Evolutionary conservation across 2,329 filamentous ascomycete genomes (phyloP).

Genomic region (Cladorrhinum sp.): DNA sequence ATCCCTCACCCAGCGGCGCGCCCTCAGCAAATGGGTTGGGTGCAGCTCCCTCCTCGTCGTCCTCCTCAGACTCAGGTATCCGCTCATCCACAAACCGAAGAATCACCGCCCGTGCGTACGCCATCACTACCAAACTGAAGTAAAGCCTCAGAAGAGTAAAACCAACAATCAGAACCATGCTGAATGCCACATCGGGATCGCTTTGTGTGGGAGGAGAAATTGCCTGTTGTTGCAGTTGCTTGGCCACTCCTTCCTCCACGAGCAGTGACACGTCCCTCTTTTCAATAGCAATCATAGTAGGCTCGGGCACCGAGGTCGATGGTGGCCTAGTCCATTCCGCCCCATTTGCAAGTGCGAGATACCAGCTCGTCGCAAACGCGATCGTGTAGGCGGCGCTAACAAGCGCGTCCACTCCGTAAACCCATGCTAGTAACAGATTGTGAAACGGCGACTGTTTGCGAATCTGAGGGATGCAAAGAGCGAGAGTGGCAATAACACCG

Average conservation of each 20-base stretch:
- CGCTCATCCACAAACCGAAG: conserved; percentile 60
- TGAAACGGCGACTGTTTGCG: conserved; percentile 75
- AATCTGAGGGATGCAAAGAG: conserved; percentile 74
- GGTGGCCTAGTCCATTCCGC: neutral
- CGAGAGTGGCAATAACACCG: conserved; percentile 63
- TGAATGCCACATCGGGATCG: conserved; percentile 56
- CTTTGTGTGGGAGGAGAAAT: conserved; percentile 43
- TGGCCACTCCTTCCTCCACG: neutral
- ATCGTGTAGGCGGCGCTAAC: conserved; percentile 81
- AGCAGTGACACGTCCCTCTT: conserved; percentile 13
- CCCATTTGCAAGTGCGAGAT: conserved; percentile 45
- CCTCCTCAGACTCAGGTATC: conserved; percentile 48
- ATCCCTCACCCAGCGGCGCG: conserved; percentile 73
- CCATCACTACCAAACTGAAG: conserved; percentile 78
- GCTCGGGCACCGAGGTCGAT: neutral
- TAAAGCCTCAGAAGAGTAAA: conserved; percentile 78
- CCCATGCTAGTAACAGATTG: conserved; percentile 75
- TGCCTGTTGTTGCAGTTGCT: neutral
- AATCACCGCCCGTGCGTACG: conserved; percentile 75
- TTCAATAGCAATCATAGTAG: neutral
- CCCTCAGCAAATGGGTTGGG: conserved; percentile 65
- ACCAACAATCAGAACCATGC: conserved; percentile 70
- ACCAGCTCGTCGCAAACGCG: conserved; percentile 82
- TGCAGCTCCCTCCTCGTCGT: conserved; percentile 16
- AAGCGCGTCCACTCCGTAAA: conserved; percentile 78